A percentile compares a stretch with the other conserved stretches of the same genome.
Evolutionary conservation across 495 filamentous ascomycete genomes (phyloP).

Genomic region (Cryomyces antarcticus): DNA sequence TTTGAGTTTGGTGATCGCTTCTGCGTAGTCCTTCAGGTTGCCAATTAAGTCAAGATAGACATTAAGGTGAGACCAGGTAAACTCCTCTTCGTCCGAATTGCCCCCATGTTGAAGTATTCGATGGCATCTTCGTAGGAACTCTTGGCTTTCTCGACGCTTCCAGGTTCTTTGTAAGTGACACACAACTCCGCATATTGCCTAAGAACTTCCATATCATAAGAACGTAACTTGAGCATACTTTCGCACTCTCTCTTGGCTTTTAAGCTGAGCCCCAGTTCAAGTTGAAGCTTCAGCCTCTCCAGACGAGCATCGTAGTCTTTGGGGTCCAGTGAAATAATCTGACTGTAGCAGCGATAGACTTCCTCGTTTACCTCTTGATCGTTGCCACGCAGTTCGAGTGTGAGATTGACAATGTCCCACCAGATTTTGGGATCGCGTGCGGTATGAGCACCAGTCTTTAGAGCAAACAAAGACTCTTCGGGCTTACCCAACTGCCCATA

Average conservation of each 20-base stretch:
- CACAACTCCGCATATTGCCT: conserved; percentile 43
- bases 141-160: conserved; percentile 24
- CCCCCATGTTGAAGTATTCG: conserved; percentile 16
- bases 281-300: conserved; percentile 36
- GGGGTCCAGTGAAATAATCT: conserved; percentile 41
- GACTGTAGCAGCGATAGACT: conserved; percentile 47
- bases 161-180: conserved; percentile 34
- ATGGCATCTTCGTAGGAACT: conserved; percentile 42
- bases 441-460: conserved; percentile 52
- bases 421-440: conserved; percentile 46
- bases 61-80: conserved; percentile 69
- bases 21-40: conserved; percentile 34
- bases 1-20: conserved; percentile 31
- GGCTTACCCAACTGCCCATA: conserved; percentile 45
- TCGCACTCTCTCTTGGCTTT: conserved; percentile 43
- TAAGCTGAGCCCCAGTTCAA: conserved; percentile 34
- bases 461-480: conserved; percentile 43
- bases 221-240: conserved; percentile 33
- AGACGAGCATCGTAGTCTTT: conserved; percentile 36
- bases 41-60: conserved; percentile 61
- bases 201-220: conserved; percentile 39
- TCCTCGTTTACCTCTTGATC: conserved; percentile 17
- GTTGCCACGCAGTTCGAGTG: conserved; percentile 38
- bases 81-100: conserved; percentile 26
- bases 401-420: conserved; percentile 45